These are phyloP conservation scores for Linderina pennispora DNA, from an alignment of 192 early-diverging fungal genomes.

Conservation along the genomic window DNA sequence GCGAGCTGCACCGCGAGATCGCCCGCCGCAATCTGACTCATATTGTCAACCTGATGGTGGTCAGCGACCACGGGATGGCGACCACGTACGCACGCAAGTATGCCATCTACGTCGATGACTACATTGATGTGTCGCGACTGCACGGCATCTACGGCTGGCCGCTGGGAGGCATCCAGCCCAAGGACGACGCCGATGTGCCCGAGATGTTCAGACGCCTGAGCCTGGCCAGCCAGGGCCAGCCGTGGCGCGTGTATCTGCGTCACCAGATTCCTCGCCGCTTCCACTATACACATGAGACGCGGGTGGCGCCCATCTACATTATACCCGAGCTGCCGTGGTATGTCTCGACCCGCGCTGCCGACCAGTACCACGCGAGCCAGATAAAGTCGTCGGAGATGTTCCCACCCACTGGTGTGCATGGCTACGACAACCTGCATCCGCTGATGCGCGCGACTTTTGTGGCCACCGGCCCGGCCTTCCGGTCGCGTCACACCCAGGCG, in stretches of 20 bases:
- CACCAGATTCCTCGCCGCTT: slow-evolving; percentile 66
- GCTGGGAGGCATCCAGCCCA: slow-evolving; percentile 58
- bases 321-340: slow-evolving; percentile 63
- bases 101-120: slow-evolving; percentile 72
- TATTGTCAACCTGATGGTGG: slow-evolving; percentile 59
- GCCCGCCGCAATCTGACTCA: slow-evolving; percentile 51
- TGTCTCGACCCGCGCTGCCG: slow-evolving; percentile 37
- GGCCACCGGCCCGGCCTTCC: slow-evolving; percentile 67
- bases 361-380: slow-evolving; percentile 4
- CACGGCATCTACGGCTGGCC: slow-evolving; percentile 55
- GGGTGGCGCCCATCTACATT: slow-evolving; percentile 70
- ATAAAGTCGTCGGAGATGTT: slow-evolving; percentile 5
- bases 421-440: slow-evolving; percentile 67
- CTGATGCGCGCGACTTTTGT: slow-evolving; percentile 86
- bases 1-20: slow-evolving; percentile 53
- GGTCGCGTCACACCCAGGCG: slow-evolving; percentile 5
- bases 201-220: slow-evolving; percentile 52
- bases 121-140: slow-evolving; percentile 52
- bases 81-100: slow-evolving; percentile 34
- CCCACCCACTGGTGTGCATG: slow-evolving; percentile 63
- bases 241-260: slow-evolving; percentile 60
- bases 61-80: slow-evolving; percentile 90
- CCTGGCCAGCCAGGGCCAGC: slow-evolving; percentile 39
- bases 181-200: slow-evolving; percentile 28
- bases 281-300: slow-evolving; percentile 60